Evolutionary conservation across 805 yeast genomes (phyloP).

Genomic region (Candida ficus): DNA sequence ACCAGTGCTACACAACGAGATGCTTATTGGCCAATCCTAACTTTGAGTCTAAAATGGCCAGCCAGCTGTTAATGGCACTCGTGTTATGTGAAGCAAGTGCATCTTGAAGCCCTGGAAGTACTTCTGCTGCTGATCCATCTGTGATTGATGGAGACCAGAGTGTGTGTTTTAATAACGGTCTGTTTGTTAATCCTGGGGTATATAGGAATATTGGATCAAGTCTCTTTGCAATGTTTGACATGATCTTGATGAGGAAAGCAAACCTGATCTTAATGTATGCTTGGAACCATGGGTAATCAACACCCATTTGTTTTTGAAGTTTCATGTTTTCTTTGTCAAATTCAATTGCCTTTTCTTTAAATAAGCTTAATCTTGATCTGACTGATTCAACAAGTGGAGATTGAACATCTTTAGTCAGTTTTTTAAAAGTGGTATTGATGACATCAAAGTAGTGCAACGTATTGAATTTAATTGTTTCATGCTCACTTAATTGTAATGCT

Average conservation of each 20-base stretch:
- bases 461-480: conserved; percentile 48
- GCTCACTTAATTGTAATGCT: conserved; percentile 48
- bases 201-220: conserved; percentile 28
- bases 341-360: conserved; percentile 5
- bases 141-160: conserved; percentile 54
- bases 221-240: conserved; percentile 38
- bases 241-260: conserved; percentile 50
- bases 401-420: background rate
- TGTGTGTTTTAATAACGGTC: conserved; percentile 61
- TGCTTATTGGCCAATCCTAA: conserved; percentile 5
- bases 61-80: conserved; percentile 21
- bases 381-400: background rate
- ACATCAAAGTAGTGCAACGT: conserved; percentile 30
- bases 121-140: conserved; percentile 45
- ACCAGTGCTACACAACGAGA: too few relatives aligned
- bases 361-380: background rate
- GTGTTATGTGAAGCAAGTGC: conserved; percentile 44
- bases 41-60: conserved; percentile 8
- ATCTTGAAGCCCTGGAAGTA: conserved; percentile 57
- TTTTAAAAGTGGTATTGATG: background rate
- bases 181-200: conserved; percentile 39
- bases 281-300: conserved; percentile 79
- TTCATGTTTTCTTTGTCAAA: conserved; percentile 42
- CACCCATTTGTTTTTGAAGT: conserved; percentile 45
- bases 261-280: conserved; percentile 52